A percentile compares a stretch with the other conserved stretches of the same genome.
Conservation (phyloP, 345 rosid species). For the Carallia brachiata region DNA sequence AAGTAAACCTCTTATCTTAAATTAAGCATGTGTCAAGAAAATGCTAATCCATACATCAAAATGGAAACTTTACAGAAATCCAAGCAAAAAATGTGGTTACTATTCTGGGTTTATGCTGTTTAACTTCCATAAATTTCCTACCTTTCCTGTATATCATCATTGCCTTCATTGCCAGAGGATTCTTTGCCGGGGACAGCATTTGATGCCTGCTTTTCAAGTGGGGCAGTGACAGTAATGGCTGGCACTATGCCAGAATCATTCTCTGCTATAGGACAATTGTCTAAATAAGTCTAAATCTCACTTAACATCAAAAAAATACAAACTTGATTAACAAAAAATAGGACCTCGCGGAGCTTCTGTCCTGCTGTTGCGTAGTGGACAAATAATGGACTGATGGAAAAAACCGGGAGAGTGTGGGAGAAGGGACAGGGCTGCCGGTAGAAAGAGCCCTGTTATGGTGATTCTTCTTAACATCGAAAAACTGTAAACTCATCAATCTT, state of each 20-base stretch:
- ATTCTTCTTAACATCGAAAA: conserved; percentile 75
- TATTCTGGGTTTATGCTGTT: too few species aligned
- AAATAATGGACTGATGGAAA: conserved; percentile 47
- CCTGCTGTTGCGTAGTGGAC: conserved; percentile 44
- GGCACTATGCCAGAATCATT: conserved; percentile 36
- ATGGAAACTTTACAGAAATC: neutral
- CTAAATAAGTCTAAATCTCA: neutral
- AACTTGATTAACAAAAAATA: neutral
- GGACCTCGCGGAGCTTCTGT: conserved; percentile 37
- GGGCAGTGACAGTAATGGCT: conserved; percentile 11
- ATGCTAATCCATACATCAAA: neutral
- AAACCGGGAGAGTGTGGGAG: conserved; percentile 47
- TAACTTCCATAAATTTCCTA: neutral
- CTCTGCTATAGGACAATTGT: conserved; percentile 32
- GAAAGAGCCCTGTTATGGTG: conserved; percentile 67
- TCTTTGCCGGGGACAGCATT: conserved; percentile 27
- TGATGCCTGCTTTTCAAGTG: conserved; percentile 24
- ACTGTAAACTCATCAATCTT: conserved; percentile 73
- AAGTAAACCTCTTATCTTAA: neutral
- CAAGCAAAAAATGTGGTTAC: neutral
- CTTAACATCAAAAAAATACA: neutral
- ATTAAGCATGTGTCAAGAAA: neutral
- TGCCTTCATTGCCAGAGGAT: conserved; percentile 22
- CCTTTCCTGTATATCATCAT: conserved; percentile 42
- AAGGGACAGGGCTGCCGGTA: conserved; percentile 54